Base-by-base conservation (phyloP, 2,329 filamentous ascomycete species). In the Calonectria henricotiae region DNA sequence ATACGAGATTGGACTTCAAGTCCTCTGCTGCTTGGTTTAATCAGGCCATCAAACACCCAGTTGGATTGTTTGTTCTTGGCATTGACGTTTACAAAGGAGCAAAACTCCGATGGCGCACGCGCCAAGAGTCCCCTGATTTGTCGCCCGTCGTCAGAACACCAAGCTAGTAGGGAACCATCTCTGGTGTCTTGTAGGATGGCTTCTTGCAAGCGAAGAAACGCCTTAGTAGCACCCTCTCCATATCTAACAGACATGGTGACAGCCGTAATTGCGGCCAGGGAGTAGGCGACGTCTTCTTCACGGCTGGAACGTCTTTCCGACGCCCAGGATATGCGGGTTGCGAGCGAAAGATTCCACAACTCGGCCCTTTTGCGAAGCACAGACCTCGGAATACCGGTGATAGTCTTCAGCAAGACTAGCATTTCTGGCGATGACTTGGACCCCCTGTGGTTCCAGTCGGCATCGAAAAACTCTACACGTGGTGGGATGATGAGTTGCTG, bases 201-300 rank as follows among this genome's bases (percentile, higher is more conserved):
- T 17, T 65, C 62, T 20, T 55, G 49, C 13, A 65, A n/a, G 4
- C 47, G 62, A 15, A 55, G 8, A 25, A 65, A 65, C 4, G 62
- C 46, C 12, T 20, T n/a, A 8, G 23, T n/a, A 9, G 47, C 37
- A 5, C 62, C 62, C 35, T 65, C 62, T 30, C 62, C 62, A 13
- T 65, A 65, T 4, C 62, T 15, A n/a, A 43, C 6, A 0, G 49
- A n/a, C 15, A 65, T 30, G 15, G 35, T 43, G 8, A 55, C 35
- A 6, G 25, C 62, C 13, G 37, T 43, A 20, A 65, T 25, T 2
- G 62, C 47, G 2, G 35, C 32, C 11, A 65, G 23, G 3, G 23
- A 43, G 17, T 65, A 65, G 2, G 37, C 47, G 1, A 43, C 25
- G 11, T 65, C 62, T 25, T 65, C 62, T 35, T 65, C 35, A 5